Base-by-base conservation (phyloP, 2,329 filamentous ascomycete species). In the Aspergillus luchuensis region DNA sequence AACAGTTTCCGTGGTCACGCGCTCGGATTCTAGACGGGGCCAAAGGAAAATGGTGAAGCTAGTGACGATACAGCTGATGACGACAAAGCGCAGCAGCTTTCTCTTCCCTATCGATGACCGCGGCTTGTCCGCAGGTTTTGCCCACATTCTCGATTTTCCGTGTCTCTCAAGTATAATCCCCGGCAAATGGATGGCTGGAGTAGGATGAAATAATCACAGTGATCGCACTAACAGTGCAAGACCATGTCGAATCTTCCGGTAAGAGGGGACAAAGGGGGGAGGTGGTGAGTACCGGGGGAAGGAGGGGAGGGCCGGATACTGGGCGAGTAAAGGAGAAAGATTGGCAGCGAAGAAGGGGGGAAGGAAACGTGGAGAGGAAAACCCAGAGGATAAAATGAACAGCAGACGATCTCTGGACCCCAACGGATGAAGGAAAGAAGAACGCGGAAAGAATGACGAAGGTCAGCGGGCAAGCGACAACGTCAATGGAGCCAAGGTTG, bases 91-190 rank as follows among this genome's bases (percentile, higher is more conserved):
- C 39, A 71, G 17, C 8, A 73, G 54, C 57, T 70, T 73, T 61
- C 71, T 75, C 67, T 69, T 74, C 69, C 71, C 69, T 49, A 67
- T 69, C 23, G 67, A 53, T 15, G 56, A 38, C n/a, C 57, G 57
- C 36, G 65, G 51, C 49, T 66, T 64, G 52, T 74, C 70, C 43
- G 67, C 65, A 45, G 63, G 41, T 50, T 69, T 70, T 43, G 67
- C 57, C 30, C 72, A 53, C 71, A 74, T 74, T 33, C 33, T 36
- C 25, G 39, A 28, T n/a, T 47, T 10, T 23, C 10, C 19, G 8
- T 13, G 13, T 33, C 5, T 33, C 17, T 30, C 11, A 43, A 15
- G 5, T 53, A 36, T 36, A 36, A 13, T 36, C 10, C 30, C 30
- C 28, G 28, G 33, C 13, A 6, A 21, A 15, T 17, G 17, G 54